Conservation (phyloP, 768 basidiomycete species). For the Pleurotus cornucopiae region DNA sequence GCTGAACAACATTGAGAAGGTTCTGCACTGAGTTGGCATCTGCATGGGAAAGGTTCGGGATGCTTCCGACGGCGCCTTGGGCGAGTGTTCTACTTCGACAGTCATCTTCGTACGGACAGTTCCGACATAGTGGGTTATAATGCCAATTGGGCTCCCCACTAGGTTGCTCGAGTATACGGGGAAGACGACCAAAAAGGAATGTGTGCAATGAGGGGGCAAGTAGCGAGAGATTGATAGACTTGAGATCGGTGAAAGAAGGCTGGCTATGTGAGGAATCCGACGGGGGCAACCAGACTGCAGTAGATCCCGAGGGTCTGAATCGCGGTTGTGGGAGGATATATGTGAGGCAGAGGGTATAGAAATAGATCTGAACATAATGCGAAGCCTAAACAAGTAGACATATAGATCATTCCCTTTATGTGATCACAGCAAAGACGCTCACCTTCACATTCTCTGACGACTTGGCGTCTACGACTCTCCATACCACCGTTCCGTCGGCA, state of each 20-base stretch:
- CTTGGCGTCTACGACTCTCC: slow-evolving; percentile 51
- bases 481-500: slow-evolving; percentile 24
- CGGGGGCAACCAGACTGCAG: slow-evolving; percentile 46
- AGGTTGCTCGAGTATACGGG: slow-evolving; percentile 30
- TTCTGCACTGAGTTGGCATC: slow-evolving; percentile 37
- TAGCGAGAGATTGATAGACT: slow-evolving; percentile 32
- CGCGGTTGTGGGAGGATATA: slow-evolving; percentile 29
- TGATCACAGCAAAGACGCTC: neutral
- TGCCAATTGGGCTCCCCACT: slow-evolving; percentile 38
- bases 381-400: slow-evolving; percentile 29
- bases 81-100: slow-evolving; percentile 30
- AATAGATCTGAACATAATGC: slow-evolving; percentile 50
- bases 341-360: slow-evolving; percentile 41
- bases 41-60: slow-evolving; percentile 44
- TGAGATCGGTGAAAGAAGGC: slow-evolving; percentile 35
- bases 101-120: slow-evolving; percentile 34
- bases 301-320: slow-evolving; percentile 29
- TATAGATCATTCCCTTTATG: neutral
- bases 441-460: slow-evolving; percentile 45
- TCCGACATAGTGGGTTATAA: slow-evolving; percentile 43
- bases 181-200: slow-evolving; percentile 40
- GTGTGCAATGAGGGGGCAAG: slow-evolving; percentile 36
- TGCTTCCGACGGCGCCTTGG: slow-evolving; percentile 36
- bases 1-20: slow-evolving; percentile 24
- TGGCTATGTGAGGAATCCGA: slow-evolving; percentile 24